Evolutionary conservation across 192 early-diverging fungal genomes (phyloP).

Genomic region (Rhizoclosmatium globosum): DNA sequence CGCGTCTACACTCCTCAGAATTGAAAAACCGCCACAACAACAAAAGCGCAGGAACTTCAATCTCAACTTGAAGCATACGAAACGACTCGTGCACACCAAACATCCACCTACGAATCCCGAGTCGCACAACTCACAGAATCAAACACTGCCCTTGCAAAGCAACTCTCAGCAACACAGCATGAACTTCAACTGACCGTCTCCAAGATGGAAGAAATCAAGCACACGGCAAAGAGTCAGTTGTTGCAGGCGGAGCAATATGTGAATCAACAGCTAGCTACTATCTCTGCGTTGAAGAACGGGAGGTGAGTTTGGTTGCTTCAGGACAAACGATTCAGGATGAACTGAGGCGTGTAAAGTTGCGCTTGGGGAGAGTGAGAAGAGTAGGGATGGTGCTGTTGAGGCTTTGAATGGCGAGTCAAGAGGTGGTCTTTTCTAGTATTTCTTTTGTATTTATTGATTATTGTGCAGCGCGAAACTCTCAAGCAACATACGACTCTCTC

Average conservation of each 20-base stretch:
- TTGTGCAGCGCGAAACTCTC: too few relatives aligned
- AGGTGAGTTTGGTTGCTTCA: not conserved
- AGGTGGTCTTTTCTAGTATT: too few relatives aligned
- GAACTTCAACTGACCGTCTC: not conserved
- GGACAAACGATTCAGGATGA: too few relatives aligned
- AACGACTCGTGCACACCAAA: not conserved
- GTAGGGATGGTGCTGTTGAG: too few relatives aligned
- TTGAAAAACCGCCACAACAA: not conserved
- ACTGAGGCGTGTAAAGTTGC: too few relatives aligned
- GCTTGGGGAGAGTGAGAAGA: too few relatives aligned
- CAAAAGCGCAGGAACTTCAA: not conserved
- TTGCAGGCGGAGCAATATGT: constrained; percentile 25
- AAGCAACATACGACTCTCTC: too few relatives aligned
- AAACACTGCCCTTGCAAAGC: not conserved
- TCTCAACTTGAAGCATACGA: not conserved
- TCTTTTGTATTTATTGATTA: too few relatives aligned
- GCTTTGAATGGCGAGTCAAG: too few relatives aligned
- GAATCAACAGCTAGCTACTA: not conserved
- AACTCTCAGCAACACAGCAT: not conserved
- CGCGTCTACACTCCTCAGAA: not conserved
- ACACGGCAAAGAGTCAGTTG: constrained; percentile 2
- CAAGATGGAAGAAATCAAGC: constrained; percentile 8
- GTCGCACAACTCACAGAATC: not conserved
- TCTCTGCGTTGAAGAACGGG: not conserved
- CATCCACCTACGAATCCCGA: not conserved